phyloP scores from a whole-genome alignment of 768 basidiomycete genomes.

The Clathrus columnatus region DNA sequence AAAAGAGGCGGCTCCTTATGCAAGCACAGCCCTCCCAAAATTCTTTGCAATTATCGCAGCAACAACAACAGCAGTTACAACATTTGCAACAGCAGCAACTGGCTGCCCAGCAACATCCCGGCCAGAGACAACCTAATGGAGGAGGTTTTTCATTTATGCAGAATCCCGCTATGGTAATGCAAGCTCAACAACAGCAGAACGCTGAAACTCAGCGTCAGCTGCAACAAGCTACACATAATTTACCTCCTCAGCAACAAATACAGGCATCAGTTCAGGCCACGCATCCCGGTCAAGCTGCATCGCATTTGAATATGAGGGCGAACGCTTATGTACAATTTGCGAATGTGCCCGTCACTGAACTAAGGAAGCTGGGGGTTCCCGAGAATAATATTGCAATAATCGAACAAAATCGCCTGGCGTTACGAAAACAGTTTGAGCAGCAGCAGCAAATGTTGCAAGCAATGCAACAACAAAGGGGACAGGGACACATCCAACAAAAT shows the following conservation, averaged over 20 bases:
- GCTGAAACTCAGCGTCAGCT: background rate
- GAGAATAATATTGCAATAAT: conserved; percentile 47
- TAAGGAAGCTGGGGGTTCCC: conserved; percentile 41
- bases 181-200: background rate
- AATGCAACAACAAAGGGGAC: background rate
- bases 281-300: background rate
- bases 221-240: background rate
- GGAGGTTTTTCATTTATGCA: conserved; percentile 6
- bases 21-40: background rate
- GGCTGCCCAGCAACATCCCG: conserved; percentile 5
- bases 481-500: background rate
- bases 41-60: background rate
- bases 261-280: conserved; percentile 6
- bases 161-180: background rate
- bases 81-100: conserved; percentile 16
- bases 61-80: conserved; percentile 13
- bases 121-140: background rate
- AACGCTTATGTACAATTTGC: conserved; percentile 37
- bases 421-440: conserved; percentile 15
- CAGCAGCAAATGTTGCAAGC: background rate
- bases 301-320: conserved; percentile 15
- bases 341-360: conserved; percentile 36
- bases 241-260: background rate
- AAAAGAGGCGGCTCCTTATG: background rate
- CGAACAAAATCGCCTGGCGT: conserved; percentile 40